Evolutionary conservation across 164 flowering plant genomes (phyloP), one percentile per base, ranked within the genome.

Genomic region (Paratinospora sagittata): DNA sequence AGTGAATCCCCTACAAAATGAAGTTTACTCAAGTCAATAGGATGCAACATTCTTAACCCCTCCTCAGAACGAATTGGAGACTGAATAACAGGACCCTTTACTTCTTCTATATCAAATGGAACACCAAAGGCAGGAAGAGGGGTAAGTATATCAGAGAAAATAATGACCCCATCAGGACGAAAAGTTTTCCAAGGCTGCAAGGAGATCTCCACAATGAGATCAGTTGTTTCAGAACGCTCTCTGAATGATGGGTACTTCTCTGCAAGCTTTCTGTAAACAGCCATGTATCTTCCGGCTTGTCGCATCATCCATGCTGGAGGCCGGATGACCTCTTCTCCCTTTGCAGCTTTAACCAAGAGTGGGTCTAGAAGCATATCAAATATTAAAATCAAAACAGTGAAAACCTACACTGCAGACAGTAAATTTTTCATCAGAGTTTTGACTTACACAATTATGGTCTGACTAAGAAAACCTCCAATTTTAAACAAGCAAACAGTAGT

Each of bases 271-370:
- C 78, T 81, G 82, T 95, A 95, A 68, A 84, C 85, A 79, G 97
- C 97, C 98, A 95, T 95, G 78, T 92, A 95, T 89, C 98, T 90
- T 88, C 98, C 98, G 52, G 97, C 97, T 76, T 95, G 98, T 52
- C 98, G 93, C 97, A 95, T 95, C 97, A 95, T 95, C 98, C 98
- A 95, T 76, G 98, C 98, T 62, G 98, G 98, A 72, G 97, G 92
- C 26, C 97, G 87, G 72, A 76, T 85, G 9, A 95, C 90, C 24
- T 80, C 78, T 1, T 90, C 86, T 55, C 98, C 97, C 85, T 85
- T 89, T 33, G 98, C 98, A 84, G 97, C 98, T 81, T 85, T 86
- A 27, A 95, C 94, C 85, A 95, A 80, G 30, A 93, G 86, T 55
- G 98, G 98, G 72, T 91, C 98, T 91, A 80, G 43, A 80, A 49